Conservation (phyloP, 83 land plant genomes). For the Isoetes engelmannii region DNA sequence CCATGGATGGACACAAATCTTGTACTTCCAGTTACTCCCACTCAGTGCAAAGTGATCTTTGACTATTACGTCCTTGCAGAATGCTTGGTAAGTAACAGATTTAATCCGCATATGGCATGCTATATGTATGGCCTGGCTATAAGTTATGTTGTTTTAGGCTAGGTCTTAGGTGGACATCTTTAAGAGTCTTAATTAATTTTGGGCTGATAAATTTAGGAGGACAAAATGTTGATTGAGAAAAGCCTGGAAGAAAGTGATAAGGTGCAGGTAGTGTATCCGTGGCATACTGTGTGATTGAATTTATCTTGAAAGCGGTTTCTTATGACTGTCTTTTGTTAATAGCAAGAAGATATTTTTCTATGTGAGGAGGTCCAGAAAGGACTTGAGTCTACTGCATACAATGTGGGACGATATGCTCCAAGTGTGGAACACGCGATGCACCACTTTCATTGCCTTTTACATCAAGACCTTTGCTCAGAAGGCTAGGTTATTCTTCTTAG, state of each 20-base stretch:
- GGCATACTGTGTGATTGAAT: background rate
- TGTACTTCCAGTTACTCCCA: constrained; percentile 60
- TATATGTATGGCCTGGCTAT: no score
- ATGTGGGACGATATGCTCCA: constrained; percentile 75
- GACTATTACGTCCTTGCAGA: constrained; percentile 65
- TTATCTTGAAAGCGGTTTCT: background rate
- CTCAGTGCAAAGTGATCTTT: constrained; percentile 69
- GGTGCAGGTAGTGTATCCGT: constrained; percentile 50
- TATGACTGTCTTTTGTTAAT: constrained; percentile 2
- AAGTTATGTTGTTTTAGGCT: no score
- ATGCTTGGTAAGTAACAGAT: background rate
- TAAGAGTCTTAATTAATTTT: no score
- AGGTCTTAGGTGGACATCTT: no score
- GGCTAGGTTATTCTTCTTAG: no score
- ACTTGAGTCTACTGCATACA: constrained; percentile 67
- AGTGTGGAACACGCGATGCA: constrained; percentile 86
- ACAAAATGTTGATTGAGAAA: constrained; percentile 47
- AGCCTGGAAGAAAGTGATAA: constrained; percentile 73
- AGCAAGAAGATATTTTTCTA: constrained; percentile 71
- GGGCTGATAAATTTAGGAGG: constrained; percentile 35
- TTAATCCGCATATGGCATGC: background rate
- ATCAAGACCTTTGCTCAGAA: constrained; percentile 30
- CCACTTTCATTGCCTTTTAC: constrained; percentile 74
- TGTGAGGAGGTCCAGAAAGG: constrained; percentile 85
- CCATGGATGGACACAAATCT: constrained; percentile 99